These are phyloP conservation scores for Sextonia rubra DNA, from an alignment of 164 flowering plant species.

Conservation along the genomic window DNA sequence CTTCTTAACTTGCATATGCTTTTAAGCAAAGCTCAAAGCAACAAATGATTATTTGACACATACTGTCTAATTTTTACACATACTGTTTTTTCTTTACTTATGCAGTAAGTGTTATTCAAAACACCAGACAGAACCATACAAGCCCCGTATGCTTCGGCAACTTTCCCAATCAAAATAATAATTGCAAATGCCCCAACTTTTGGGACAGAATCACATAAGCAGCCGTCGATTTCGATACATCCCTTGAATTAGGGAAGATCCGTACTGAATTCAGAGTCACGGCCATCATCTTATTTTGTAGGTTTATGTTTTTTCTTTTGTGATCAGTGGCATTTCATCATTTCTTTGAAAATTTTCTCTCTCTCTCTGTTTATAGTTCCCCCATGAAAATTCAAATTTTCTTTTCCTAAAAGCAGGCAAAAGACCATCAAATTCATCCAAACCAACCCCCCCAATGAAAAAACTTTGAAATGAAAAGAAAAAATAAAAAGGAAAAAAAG, in stretches of 20 bases:
- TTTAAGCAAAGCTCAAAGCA: not conserved
- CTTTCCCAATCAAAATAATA: not conserved
- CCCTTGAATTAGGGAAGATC: slow-evolving; percentile 9
- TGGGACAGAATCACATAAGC: not conserved
- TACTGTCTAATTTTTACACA: not conserved
- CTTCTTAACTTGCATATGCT: not conserved
- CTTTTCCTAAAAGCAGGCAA: not conserved
- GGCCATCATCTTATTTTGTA: slow-evolving; percentile 16
- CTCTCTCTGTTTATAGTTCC: not conserved
- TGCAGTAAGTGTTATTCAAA: not conserved
- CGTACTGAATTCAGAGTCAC: slow-evolving; percentile 5
- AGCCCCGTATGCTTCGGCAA: not conserved
- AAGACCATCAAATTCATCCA: not conserved
- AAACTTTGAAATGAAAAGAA: no score
- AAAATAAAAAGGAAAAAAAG: no score
- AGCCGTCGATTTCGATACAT: not conserved
- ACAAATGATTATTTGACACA: not conserved
- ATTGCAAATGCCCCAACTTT: not conserved
- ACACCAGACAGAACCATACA: not conserved
- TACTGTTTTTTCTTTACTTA: not conserved
- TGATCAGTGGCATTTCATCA: slow-evolving; percentile 12
- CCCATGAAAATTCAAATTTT: not conserved
- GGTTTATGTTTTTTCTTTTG: slow-evolving; percentile 6
- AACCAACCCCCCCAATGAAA: not conserved
- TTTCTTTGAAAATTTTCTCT: slow-evolving; percentile 1